These are phyloP conservation scores for Brettanomyces custersianus DNA, from an alignment of 805 yeast species.

Conservation along the genomic window DNA sequence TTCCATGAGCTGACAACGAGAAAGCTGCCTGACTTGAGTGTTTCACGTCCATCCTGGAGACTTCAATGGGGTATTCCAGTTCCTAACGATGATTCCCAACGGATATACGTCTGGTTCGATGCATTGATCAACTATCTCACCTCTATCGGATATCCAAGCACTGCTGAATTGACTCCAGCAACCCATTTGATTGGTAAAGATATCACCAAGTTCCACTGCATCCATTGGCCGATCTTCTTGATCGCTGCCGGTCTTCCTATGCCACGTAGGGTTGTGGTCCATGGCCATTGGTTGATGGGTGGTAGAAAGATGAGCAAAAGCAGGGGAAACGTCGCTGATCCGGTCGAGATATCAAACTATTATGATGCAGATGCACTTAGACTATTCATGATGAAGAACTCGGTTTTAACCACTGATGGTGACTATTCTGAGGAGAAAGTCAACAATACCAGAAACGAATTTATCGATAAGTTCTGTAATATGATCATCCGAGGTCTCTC, in stretches of 20 bases:
- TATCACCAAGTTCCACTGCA: conserved; percentile 77
- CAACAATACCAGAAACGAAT: conserved; percentile 44
- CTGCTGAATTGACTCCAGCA: conserved; percentile 16
- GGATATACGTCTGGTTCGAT: conserved; percentile 94
- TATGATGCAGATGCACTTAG: conserved; percentile 72
- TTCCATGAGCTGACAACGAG: conserved; percentile 45
- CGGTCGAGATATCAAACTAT: conserved; percentile 48
- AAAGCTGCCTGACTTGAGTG: conserved; percentile 60
- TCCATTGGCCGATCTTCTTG: conserved; percentile 90
- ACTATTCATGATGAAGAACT: conserved; percentile 66
- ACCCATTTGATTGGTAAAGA: conserved; percentile 90
- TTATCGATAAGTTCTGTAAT: conserved; percentile 80
- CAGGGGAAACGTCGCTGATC: conserved; percentile 90
- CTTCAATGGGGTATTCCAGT: conserved; percentile 87
- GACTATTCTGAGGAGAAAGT: conserved; percentile 61
- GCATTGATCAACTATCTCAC: conserved; percentile 84
- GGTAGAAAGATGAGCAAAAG: conserved; percentile 94
- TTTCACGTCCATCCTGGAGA: conserved; percentile 75
- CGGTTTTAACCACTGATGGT: conserved; percentile 68
- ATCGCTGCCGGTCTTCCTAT: conserved; percentile 69
- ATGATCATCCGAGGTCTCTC: conserved; percentile 68
- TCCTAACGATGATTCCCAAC: conserved; percentile 70
- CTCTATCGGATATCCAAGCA: conserved; percentile 45
- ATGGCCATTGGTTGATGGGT: conserved; percentile 87
- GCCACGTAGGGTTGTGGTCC: conserved; percentile 75